A percentile compares a stretch with the other conserved stretches of the same genome.
These are phyloP conservation scores for Firmiana major DNA, from an alignment of 345 rosid genomes.

Conservation along the genomic window DNA sequence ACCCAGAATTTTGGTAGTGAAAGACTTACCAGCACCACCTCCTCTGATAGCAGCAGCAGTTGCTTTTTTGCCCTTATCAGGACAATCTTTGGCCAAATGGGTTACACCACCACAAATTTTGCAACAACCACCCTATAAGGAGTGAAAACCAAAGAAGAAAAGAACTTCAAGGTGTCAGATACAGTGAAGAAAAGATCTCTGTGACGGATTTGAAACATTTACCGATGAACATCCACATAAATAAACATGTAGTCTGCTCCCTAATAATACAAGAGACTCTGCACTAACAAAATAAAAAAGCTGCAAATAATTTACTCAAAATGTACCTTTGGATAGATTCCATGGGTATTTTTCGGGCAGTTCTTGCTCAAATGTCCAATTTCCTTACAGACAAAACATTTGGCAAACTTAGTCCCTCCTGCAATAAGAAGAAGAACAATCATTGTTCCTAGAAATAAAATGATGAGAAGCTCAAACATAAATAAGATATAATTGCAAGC, in stretches of 20 bases:
- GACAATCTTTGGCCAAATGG: constrained; percentile 92
- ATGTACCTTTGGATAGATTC: constrained; percentile 91
- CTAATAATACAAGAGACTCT: neutral
- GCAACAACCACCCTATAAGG: constrained; percentile 80
- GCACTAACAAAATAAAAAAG: neutral
- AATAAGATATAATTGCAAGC: neutral
- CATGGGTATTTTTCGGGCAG: constrained; percentile 76
- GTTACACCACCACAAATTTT: constrained; percentile 88
- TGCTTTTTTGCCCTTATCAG: constrained; percentile 52
- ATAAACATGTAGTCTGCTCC: neutral
- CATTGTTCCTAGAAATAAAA: constrained; percentile 10
- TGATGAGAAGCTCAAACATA: neutral
- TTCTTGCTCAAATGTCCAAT: constrained; percentile 87
- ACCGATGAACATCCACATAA: neutral
- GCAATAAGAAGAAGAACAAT: constrained; percentile 15
- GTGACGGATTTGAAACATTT: neutral
- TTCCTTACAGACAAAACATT: constrained; percentile 82
- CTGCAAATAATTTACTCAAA: neutral
- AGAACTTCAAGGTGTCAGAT: constrained; percentile 2
- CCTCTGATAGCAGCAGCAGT: constrained; percentile 20
- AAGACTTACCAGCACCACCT: constrained; percentile 33
- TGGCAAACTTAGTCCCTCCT: constrained; percentile 91
- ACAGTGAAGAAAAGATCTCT: neutral
- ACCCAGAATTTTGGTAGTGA: constrained; percentile 2
- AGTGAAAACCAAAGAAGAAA: neutral